Evolutionary conservation across 768 basidiomycete species (phyloP), one percentile per base, ranked within the genome.

Genomic region (Austroboletus eburneus): DNA sequence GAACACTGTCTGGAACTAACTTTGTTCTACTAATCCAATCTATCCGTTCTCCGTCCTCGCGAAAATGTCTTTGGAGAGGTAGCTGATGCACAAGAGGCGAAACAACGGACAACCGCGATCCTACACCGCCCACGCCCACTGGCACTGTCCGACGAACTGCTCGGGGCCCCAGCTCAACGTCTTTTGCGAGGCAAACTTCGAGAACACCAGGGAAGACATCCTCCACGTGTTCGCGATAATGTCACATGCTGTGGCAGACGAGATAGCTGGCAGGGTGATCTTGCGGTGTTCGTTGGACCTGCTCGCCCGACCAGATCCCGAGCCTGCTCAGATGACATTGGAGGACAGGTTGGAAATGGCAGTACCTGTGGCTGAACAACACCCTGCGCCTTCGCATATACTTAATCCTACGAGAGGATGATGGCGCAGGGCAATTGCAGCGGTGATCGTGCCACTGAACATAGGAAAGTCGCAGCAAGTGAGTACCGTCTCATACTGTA

Each of bases 181-280:
- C 45, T 63, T 77, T 18, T 61, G 56, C 42, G 70, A 71, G 45
- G 61, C 57, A 5, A 39, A 27, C 32, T 5, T 42, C n/a, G n/a
- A n/a, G 53, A 10, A 13, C 9, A 13, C 12, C 8, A 9, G 14
- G 6, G 17, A 16, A 6, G 62, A 65, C 16, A 57, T 47, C 6
- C 62, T 72, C 41, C 75, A 81, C 51, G 33, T 79, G 38, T 40
- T 79, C 21, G 55, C 76, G 18, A 56, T 71, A 33, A 59, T 70
- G 14, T 70, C 78, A 1, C 80, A 83, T 56, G 62, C 64, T 40
- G 73, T 81, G 35, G 69, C 74, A 0, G 80, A 83, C 55, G 77
- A 73, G 16, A 69, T 69, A 35, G 65, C 72, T 9, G 74, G 70
- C 48, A 48, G 54, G 8, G 71, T 70, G 2, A 50, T 80, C 12